A percentile compares a stretch with the other conserved stretches of the same genome.
These are phyloP conservation scores for Hanseniaspora clermontiae DNA, from an alignment of 805 yeast genomes.

Conservation along the genomic window DNA sequence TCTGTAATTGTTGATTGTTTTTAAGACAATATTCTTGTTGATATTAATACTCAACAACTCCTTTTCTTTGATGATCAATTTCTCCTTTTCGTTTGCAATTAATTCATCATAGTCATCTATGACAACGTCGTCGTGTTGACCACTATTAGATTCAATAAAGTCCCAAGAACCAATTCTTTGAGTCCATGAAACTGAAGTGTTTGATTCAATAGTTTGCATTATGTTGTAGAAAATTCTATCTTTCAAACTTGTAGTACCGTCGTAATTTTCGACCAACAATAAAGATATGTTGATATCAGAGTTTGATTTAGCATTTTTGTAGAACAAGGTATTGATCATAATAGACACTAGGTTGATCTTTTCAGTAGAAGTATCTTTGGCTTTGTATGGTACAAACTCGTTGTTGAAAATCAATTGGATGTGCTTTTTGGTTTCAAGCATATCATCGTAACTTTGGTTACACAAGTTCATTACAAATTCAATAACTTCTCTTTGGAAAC, in stretches of 20 bases:
- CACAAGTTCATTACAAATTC: constrained; percentile 34
- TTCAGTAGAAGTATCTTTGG: constrained; percentile 20
- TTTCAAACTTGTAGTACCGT: constrained; percentile 48
- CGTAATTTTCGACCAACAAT: constrained; percentile 40
- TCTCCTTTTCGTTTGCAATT: constrained; percentile 29
- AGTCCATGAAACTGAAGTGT: constrained; percentile 50
- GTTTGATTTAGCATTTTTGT: constrained; percentile 33
- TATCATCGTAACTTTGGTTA: constrained; percentile 27
- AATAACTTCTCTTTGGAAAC: constrained; percentile 31
- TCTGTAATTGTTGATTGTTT: constrained; percentile 34
- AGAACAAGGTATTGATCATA: constrained; percentile 38
- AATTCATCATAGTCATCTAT: constrained; percentile 35
- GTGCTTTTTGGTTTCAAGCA: constrained; percentile 37
- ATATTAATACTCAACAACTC: constrained; percentile 41
- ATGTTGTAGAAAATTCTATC: constrained; percentile 52
- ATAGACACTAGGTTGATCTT: constrained; percentile 33
- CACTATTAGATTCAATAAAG: constrained; percentile 31
- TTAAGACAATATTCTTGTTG: constrained; percentile 37
- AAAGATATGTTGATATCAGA: constrained; percentile 39
- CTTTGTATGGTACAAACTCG: constrained; percentile 30
- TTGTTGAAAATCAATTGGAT: constrained; percentile 55
- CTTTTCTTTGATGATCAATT: constrained; percentile 35
- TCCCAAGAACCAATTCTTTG: constrained; percentile 54
- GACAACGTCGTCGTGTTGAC: constrained; percentile 28
- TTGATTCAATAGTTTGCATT: constrained; percentile 45